Evolutionary conservation across 2,329 filamentous ascomycete genomes (phyloP).

Genomic region (Mariannaea elegans): DNA sequence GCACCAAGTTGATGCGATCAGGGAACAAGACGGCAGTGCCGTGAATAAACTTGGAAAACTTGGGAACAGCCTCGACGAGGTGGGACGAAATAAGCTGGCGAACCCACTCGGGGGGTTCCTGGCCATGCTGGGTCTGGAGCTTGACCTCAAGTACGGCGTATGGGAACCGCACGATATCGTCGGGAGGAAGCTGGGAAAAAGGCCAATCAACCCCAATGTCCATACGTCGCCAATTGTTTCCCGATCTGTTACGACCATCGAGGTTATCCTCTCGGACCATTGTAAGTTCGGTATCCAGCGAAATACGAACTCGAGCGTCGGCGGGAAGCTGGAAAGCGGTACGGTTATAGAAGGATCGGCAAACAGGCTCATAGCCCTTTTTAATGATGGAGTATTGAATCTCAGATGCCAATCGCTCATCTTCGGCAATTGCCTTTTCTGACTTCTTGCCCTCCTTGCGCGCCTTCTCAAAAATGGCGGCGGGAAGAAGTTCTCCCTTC

Average conservation of each 20-base stretch:
- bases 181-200: conserved; percentile 85
- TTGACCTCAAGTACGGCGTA: conserved; percentile 98
- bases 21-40: conserved; percentile 90
- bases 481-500: conserved; percentile 82
- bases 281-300: conserved; percentile 92
- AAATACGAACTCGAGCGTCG: conserved; percentile 95
- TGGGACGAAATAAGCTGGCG: conserved; percentile 92
- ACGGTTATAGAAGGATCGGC: conserved; percentile 96
- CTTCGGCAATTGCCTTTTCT: conserved; percentile 87
- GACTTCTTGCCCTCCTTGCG: conserved; percentile 95
- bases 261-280: conserved; percentile 97
- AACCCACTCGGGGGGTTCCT: conserved; percentile 97
- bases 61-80: conserved; percentile 97
- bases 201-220: conserved; percentile 98
- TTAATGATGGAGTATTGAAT: conserved; percentile 93
- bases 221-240: conserved; percentile 94
- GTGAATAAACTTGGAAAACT: conserved; percentile 99
- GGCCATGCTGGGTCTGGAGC: conserved; percentile 93
- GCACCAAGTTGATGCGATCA: conserved; percentile 84
- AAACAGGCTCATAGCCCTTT: conserved; percentile 87
- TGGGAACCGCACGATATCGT: conserved; percentile 90
- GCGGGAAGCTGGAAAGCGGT: conserved; percentile 97
- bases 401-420: conserved; percentile 89
- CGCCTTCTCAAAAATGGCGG: conserved; percentile 94
- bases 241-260: conserved; percentile 78